Percentiles rank a stretch among this genome's conserved stretches.
Conservation (phyloP, 371 early-diverging fungal species). For the Lichtheimia corymbifera region DNA sequence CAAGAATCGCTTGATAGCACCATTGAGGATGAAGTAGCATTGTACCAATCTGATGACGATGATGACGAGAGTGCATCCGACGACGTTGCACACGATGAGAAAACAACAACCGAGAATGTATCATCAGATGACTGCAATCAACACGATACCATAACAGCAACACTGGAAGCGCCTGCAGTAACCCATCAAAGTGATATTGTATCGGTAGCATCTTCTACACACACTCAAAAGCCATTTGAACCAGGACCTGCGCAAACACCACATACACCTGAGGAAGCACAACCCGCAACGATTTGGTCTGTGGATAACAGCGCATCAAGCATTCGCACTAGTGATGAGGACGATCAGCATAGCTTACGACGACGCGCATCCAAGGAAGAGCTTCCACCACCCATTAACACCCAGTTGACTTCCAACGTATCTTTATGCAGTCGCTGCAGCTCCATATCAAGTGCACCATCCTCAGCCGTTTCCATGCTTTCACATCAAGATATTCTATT, state of each 20-base stretch:
- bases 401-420: conserved; percentile 6
- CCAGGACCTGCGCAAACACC: conserved; percentile 9
- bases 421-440: conserved; percentile 24
- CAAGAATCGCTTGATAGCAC: conserved; percentile 7
- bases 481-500: conserved; percentile 8
- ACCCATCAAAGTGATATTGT: neutral
- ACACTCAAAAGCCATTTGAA: conserved; percentile 17
- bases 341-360: neutral
- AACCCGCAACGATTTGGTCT: conserved; percentile 17
- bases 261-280: conserved; percentile 15
- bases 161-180: conserved; percentile 8
- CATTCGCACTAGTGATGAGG: neutral
- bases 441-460: conserved; percentile 8
- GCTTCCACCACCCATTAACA: conserved; percentile 1
- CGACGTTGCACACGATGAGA: neutral
- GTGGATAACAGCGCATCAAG: conserved; percentile 2
- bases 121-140: neutral
- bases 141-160: conserved; percentile 1
- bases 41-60: neutral
- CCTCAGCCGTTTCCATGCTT: conserved; percentile 4
- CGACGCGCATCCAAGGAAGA: conserved; percentile 15
- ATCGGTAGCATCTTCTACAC: neutral
- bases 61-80: neutral
- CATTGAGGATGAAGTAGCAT: conserved; percentile 6
- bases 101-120: neutral